Conservation (phyloP, 1,284 basidiomycete species). For the Ustilago vetiveriae region DNA sequence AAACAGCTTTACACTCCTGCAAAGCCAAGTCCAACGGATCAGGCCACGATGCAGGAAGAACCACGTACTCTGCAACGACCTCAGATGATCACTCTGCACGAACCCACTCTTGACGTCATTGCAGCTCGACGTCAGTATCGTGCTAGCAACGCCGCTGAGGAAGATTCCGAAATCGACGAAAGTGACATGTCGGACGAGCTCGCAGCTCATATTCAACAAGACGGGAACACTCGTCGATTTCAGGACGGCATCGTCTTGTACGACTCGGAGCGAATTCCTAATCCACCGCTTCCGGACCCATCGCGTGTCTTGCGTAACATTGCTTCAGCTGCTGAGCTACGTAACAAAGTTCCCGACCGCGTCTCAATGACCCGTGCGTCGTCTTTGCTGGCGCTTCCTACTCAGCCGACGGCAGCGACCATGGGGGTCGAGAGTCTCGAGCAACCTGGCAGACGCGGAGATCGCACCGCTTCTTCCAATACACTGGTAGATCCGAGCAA, state of each 20-base stretch:
- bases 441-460: constrained; percentile 13
- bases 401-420: constrained; percentile 1
- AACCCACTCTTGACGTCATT: constrained; percentile 33
- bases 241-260: constrained; percentile 48
- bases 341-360: constrained; percentile 20
- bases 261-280: constrained; percentile 40
- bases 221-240: constrained; percentile 26
- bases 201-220: constrained; percentile 5
- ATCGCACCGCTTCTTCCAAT: constrained; percentile 48
- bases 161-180: constrained; percentile 19
- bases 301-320: constrained; percentile 27
- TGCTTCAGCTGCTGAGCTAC: constrained; percentile 40
- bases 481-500: constrained; percentile 39
- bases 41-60: neutral
- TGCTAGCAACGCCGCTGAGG: constrained; percentile 2
- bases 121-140: neutral
- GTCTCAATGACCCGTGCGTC: constrained; percentile 17
- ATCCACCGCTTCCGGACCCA: constrained; percentile 25
- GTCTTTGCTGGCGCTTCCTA: constrained; percentile 34
- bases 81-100: constrained; percentile 44
- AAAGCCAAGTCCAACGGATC: constrained; percentile 1
- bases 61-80: constrained; percentile 25
- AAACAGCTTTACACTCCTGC: constrained; percentile 24
- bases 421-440: neutral
- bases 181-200: neutral